Percentiles rank a stretch among this genome's conserved stretches.
These are phyloP conservation scores for Hanseniaspora jakobsenii DNA, from an alignment of 805 yeast species.

Conservation along the genomic window DNA sequence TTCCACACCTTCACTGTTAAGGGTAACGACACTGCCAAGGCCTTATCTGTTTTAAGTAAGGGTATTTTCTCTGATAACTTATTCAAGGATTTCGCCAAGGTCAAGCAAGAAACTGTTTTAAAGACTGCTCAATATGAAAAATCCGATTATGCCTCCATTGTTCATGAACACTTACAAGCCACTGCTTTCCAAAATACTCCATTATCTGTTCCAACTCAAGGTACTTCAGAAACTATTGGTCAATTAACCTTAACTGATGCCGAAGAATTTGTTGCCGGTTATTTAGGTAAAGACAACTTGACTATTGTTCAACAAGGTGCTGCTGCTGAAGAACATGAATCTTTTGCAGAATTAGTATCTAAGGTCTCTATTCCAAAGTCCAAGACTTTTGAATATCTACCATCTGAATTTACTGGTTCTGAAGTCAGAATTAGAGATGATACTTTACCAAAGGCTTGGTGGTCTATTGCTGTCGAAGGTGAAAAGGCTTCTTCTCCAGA, in stretches of 20 bases:
- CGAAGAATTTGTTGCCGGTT: constrained; percentile 40
- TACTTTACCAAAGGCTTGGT: constrained; percentile 68
- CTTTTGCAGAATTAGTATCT: constrained; percentile 55
- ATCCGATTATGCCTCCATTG: constrained; percentile 41
- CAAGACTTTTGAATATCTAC: constrained; percentile 36
- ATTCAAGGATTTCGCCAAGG: constrained; percentile 17
- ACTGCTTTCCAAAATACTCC: constrained; percentile 83
- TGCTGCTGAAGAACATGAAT: constrained; percentile 61
- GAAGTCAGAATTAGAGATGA: constrained; percentile 84
- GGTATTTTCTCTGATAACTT: too few species aligned
- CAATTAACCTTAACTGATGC: constrained; percentile 50
- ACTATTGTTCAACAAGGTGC: constrained; percentile 50
- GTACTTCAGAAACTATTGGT: constrained; percentile 55
- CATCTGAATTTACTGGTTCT: constrained; percentile 67
- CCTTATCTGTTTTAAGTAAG: constrained; percentile 34
- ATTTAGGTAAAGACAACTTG: constrained; percentile 50
- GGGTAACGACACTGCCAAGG: constrained; percentile 37
- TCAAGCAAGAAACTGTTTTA: constrained; percentile 27
- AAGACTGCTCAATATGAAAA: constrained; percentile 46
- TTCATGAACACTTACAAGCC: constrained; percentile 63
- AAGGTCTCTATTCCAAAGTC: constrained; percentile 33
- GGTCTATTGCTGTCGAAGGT: constrained; percentile 64
- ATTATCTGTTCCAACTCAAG: constrained; percentile 61
- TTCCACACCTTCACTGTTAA: constrained; percentile 47
- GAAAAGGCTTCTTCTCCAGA: constrained; percentile 52